Evolutionary conservation across 2,329 filamentous ascomycete genomes (phyloP).

Genomic region (Aspergillus bombycis): DNA sequence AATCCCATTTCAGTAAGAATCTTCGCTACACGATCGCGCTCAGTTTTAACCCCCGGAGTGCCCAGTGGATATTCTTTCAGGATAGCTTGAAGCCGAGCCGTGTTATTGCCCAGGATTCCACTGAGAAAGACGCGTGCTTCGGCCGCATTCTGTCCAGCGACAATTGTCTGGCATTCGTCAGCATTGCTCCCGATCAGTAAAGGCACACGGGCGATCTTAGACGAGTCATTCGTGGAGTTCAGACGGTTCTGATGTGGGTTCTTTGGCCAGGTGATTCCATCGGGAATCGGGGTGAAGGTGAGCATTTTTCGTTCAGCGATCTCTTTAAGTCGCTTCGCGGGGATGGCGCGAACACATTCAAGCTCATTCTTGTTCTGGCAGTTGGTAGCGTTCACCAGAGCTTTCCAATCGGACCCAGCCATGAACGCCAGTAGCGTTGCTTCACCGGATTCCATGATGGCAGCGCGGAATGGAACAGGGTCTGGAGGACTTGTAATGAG

Average conservation of each 20-base stretch:
- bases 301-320: neutral
- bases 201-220: constrained; percentile 26
- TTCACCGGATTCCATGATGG: constrained; percentile 29
- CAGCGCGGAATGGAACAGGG: constrained; percentile 30
- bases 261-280: neutral
- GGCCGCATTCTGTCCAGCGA: constrained; percentile 18
- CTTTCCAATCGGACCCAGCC: neutral
- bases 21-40: constrained; percentile 15
- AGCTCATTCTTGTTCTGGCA: neutral
- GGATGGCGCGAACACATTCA: neutral
- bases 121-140: neutral
- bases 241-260: neutral
- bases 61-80: neutral
- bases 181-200: constrained; percentile 30
- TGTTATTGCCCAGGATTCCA: neutral
- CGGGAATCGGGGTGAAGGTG: neutral
- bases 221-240: neutral
- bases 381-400: neutral
- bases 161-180: constrained; percentile 26
- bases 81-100: neutral
- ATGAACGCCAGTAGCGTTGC: neutral
- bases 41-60: neutral
- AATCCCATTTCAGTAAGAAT: constrained; percentile 26
- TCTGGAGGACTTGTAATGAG: constrained; percentile 26
- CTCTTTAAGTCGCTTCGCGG: neutral